Evolutionary conservation across 2,329 filamentous ascomycete species (phyloP), one percentile per base, ranked within the genome.

Genomic region (Clonostachys rosea): DNA sequence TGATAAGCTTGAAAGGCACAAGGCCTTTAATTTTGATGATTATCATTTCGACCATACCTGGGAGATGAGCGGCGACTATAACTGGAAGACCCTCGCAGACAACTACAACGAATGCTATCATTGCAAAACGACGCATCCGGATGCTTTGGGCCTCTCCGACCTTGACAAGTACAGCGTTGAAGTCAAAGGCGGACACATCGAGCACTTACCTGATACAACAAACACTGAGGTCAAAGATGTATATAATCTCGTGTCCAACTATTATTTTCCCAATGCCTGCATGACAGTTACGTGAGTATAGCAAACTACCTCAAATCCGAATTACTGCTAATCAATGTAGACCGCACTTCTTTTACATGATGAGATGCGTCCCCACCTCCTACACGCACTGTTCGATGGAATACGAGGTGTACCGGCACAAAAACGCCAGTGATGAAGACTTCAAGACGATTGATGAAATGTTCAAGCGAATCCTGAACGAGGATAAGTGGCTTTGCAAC

Each of bases 91-190:
- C 18, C 63, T 81, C 40, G 59, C 60, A 48, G 73, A 79, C 57
- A 83, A 84, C 65, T 84, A 82, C 67, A 84, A 84, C 57, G 80
- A 81, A 57, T 84, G 79, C 57, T 84, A 84, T 54, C 80, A 84
- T 65, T 83, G 79, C 66, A 73, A 74, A 43, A 76, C 74, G 1
- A 74, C 78, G 3, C 79, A 83, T 53, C 78, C 81, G 3, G 76
- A 80, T 48, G 75, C 83, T 33, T 68, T 75, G 5, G 66, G 68
- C 36, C 68, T 83, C 16, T 71, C 79, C 41, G 75, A 83, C 49
- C 70, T 83, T 34, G 70, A 73, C 47, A 73, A 74, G 4, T 83
- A 83, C 61, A 63, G 66, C 35, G 75, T 79, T 43, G 66, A 75
- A 50, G 70, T 71, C 37, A 69, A 71, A 50, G 68, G 63, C 24